Base-by-base conservation (phyloP, 805 yeast species). In the Wickerhamiella azyma region DNA sequence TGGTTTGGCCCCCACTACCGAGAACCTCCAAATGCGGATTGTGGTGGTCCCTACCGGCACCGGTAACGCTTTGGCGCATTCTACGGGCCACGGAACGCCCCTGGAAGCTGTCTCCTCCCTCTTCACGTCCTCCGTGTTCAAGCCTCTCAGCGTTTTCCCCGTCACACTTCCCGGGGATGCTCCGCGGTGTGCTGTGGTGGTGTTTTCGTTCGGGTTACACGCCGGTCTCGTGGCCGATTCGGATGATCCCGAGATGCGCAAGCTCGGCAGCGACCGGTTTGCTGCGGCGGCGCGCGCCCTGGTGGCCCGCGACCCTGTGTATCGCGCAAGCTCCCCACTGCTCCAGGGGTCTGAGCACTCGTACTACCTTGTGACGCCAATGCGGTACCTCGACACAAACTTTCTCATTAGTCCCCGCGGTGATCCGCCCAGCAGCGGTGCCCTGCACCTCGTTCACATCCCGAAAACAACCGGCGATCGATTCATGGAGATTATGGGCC, bases 171-270 rank as follows among this genome's bases (percentile, higher is more conserved):
- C 77, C 0, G 40, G 47, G 9, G 66, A 52, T 29, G 64, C 44
- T 67, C 78, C 56, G 49, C 73, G 50, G 5, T 53, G 52, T 9
- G 55, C 61, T 3, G 39, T 62, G 14, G 84, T 84, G 2, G 94
- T 86, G 9, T 68, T 76, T 0, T 82, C 94, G 0, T 78, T 94
- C 84, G 94, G 81, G 0, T 74, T 85, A 51, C 96, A 88, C 62
- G 85, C 96, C 2, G 75, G 86, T 3, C 62, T 88, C 42, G 86
- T 88, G 1, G 88, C 88, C 26, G 81, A 81, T 47, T 76, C 88
- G 44, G 89, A 85, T 52, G 68, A 77, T 0, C 77, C 79, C 0
- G 81, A 79, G 53, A 63, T 81, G 59, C 67, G 86, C 26, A 67
- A 68, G 42, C 66, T 70, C 50, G 96, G 94, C 1, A 55, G 67